Evolutionary conservation across 208 protist genomes (phyloP), one percentile per base, ranked within the genome.

Genomic region (Crithidia bombi): DNA sequence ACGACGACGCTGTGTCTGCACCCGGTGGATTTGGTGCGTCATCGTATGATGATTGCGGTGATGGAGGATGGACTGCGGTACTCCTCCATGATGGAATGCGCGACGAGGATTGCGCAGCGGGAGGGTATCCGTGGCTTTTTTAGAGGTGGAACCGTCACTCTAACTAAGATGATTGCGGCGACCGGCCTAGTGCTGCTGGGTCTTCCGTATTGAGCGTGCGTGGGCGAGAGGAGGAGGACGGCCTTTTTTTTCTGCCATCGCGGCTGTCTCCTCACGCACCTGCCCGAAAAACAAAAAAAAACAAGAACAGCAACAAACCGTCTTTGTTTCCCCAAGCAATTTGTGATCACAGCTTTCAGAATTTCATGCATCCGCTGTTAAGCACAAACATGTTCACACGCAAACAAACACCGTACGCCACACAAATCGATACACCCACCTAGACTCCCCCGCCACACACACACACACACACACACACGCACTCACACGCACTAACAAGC

Each of bases 21-120:
- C 71, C 90, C 90, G 12, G 71, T 95, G 0, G 90, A 93, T 46
- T 72, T 91, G 5, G 77, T 95, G 36, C 75, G 90, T 36, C 87
- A 82, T 28, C 85, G 90, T 26, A 85, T 92, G 83, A 95, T 95
- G 90, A 79, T 93, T 19, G 84, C 87, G 10, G 86, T 83, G 5
- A 92, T 84, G 52, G 77, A 88, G 58, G 85, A 90, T 46, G 67
- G 68, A 0, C 71, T 87, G 23, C 87, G 86, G 0, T 95, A 95
- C 63, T 21, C 39, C 5, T 87, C 81, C 1, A 65, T 70, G 38
- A 71, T 79, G 75, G 65, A 87, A 55, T 95, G 90, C 39, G 61
- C 84, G n/a, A 50, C 52, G 33, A 51, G 74, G n/a, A 85, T 95
- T 39, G 62, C 82, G 56, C 66, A 79, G 43, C 73, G 74, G 41